Conservation (phyloP, 805 yeast genomes). For the Candida rishiriensis region DNA sequence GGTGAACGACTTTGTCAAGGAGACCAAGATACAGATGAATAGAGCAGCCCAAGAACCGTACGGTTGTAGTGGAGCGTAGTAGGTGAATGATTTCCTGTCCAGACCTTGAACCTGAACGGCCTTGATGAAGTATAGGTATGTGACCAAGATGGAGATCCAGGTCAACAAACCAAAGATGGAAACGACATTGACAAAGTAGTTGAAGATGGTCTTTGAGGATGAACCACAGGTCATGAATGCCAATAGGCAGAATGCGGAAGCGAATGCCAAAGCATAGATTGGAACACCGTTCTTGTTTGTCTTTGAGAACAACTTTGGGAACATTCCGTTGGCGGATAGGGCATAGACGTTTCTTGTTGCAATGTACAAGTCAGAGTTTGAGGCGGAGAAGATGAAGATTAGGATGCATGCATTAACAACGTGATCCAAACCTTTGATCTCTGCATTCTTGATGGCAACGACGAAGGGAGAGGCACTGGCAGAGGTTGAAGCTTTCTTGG, state of each 20-base stretch:
- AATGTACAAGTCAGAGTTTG: conserved; percentile 73
- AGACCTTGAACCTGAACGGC: conserved; percentile 68
- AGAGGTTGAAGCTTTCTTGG: conserved; percentile 41
- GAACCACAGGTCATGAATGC: conserved; percentile 68
- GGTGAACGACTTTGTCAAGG: conserved; percentile 66
- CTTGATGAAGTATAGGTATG: conserved; percentile 60
- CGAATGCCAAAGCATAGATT: conserved; percentile 45
- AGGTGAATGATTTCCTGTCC: conserved; percentile 50
- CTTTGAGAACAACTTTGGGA: conserved; percentile 62
- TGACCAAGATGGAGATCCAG: conserved; percentile 67
- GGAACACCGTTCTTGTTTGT: conserved; percentile 75
- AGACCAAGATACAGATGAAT: conserved; percentile 46
- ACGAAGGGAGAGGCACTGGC: conserved; percentile 84
- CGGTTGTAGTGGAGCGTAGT: conserved; percentile 65
- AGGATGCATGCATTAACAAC: conserved; percentile 75
- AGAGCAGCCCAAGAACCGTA: conserved; percentile 61
- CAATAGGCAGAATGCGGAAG: conserved; percentile 52
- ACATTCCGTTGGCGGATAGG: conserved; percentile 66
- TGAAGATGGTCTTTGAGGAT: conserved; percentile 53
- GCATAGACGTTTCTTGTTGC: conserved; percentile 74
- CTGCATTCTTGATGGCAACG: conserved; percentile 68
- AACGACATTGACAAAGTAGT: conserved; percentile 69
- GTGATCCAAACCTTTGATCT: conserved; percentile 63
- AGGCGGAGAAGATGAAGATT: conserved; percentile 75
- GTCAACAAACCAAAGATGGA: conserved; percentile 72